Base-by-base conservation (phyloP, 129 eudicot species). In the Logfia minima region DNA sequence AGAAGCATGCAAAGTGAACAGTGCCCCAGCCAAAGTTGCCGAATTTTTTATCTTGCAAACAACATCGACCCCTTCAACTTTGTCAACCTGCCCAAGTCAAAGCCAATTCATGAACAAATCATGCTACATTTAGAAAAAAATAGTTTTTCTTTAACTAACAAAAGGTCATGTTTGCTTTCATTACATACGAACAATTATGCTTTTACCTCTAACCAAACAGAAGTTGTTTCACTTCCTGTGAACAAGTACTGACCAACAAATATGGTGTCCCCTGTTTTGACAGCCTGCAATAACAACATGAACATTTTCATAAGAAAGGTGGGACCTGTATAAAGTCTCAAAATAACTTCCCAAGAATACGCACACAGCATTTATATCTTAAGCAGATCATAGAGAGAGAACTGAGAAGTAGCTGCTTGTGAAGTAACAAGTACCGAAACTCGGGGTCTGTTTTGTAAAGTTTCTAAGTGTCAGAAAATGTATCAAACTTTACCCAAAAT, bases 141-240 rank as follows among this genome's bases (percentile, higher is more conserved):
- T 31, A 18, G 16, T 17, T 8, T 17, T 18, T 16, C 1, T 31
- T 2, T 28, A 34, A n/a, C 26, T 24, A 75, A 62, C 8, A 8
- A 18, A 13, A 62, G n/a, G 52, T 31, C 22, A 41, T 35, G 66
- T 22, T 34, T 66, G 22, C 22, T 74, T 74, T 37, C 13, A 58
- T 58, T 6, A 41, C 34, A 29, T 68, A 39, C 26, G 48, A 69
- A 29, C 37, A 58, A 41, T 8, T 61, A 29, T 64, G 26, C 16
- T 56, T 86, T 43, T 80, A 93, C 98, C 96, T 93, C 98, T 24
- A 93, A 88, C 98, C 98, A 93, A 24, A 93, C 96, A 23, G 98
- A 91, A 48, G 98, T 87, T 24, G 96, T 93, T 83, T 93, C 98
- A 84, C 97, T 93, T 83, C 98, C 93, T 64, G 97, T 90, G 80